A percentile compares a stretch with the other conserved stretches of the same genome.
These are phyloP conservation scores for Gentiana macrophylla DNA, from an alignment of 257 asterid species.

Conservation along the genomic window DNA sequence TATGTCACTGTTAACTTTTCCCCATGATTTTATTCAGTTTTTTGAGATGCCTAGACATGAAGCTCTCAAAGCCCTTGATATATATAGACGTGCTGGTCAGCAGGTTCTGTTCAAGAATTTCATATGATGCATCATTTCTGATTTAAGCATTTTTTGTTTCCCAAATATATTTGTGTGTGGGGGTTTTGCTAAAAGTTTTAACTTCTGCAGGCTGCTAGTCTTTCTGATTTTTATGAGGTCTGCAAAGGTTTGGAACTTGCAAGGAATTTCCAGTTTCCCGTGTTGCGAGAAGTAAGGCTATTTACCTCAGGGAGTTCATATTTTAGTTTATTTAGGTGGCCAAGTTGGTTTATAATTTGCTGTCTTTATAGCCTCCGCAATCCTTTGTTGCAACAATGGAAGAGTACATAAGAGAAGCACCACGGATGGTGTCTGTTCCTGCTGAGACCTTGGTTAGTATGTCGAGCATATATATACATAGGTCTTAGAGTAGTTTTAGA, in stretches of 20 bases:
- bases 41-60: conserved; percentile 99
- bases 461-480: background rate
- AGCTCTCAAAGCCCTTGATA: conserved; percentile 90
- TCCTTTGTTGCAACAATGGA: conserved; percentile 50
- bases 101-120: conserved; percentile 43
- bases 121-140: conserved; percentile 1
- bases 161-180: background rate
- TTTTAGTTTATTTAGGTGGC: background rate
- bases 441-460: conserved; percentile 31
- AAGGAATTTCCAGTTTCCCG: conserved; percentile 94
- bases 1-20: background rate
- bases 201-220: conserved; percentile 59
- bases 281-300: conserved; percentile 65
- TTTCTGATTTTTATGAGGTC: conserved; percentile 88
- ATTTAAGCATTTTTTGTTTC: background rate
- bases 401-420: conserved; percentile 47
- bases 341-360: conserved; percentile 11
- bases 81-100: conserved; percentile 96
- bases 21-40: conserved; percentile 49
- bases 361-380: conserved; percentile 39
- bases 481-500: background rate
- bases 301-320: background rate
- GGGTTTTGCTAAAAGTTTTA: background rate
- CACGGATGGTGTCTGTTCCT: conserved; percentile 42
- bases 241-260: conserved; percentile 98